Base-by-base conservation (phyloP, 352 stramenopile genomes). In the Pythium aquatile region DNA sequence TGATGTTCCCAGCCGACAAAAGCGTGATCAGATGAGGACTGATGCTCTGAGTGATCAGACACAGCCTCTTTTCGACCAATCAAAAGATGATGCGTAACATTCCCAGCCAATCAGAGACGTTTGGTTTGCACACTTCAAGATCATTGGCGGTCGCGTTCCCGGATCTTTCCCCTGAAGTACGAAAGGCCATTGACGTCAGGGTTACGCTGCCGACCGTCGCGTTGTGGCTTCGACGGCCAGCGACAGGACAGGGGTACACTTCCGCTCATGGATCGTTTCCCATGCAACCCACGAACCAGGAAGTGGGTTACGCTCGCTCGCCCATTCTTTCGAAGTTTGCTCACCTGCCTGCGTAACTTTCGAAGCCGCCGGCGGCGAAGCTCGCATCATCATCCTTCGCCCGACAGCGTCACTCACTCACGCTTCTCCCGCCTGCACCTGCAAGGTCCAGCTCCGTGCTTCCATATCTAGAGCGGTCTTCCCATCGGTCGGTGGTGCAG, bases 81-180 rank as follows among this genome's bases (percentile, higher is more conserved):
- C 46, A 52, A 11, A 52, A 3, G 46, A 5, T 52, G 46, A n/a
- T 4, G n/a, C 17, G 29, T 16, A 52, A 28, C n/a, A 52, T 52
- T 30, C 46, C 26, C 6, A n/a, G 16, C 46, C 46, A 52, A 52
- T 52, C 46, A 13, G 10, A n/a, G 29, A 52, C n/a, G 46, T 16
- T 28, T 32, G 11, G 8, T 30, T 13, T 0, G 46, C 17, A 5
- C 46, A 52, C 46, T 52, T 52, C 46, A 52, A 52, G n/a, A 52
- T 52, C 46, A 32, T 30, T 52, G n/a, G 26, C 16, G n/a, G 46
- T 52, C 46, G 46, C 46, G 26, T 32, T 52, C n/a, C 46, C 46
- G 17, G 46, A 52, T 52, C 46, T 52, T 52, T 52, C 46, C 46
- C 17, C n/a, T 52, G 8, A 52, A 7, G 46, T 52, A 28, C 46